Evolutionary conservation across 176 grass and related monocot species (phyloP), one percentile per base, ranked within the genome.

Genomic region (Cenchrus fungigraminus): DNA sequence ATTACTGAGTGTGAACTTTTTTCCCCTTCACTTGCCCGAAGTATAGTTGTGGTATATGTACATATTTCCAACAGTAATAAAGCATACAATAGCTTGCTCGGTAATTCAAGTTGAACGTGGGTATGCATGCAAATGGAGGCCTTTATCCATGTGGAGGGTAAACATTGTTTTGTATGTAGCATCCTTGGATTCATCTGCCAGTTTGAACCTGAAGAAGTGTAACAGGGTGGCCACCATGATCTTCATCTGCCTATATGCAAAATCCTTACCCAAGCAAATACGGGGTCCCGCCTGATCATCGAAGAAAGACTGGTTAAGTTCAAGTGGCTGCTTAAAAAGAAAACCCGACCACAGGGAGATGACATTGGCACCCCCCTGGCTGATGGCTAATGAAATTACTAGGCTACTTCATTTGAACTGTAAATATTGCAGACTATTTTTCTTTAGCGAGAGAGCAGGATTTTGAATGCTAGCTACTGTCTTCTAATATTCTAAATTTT

Each of bases 211-310:
- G 87, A 92, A 97, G 82, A 92, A 90, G 46, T 79, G 66, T 73
- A 97, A 28, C 6, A 92, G 61, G 57, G 78, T 76, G 29, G 89
- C 85, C 28, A 79, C 77, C 17, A 97, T 46, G 45, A 94, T 94
- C 86, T 92, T 94, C 92, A 94, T 90, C 75, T 94, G 91, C 62
- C 65, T 86, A 68, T 92, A 94, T 60, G 87, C 94, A 82, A 97
- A 92, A n/a, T 94, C 94, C 40, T 97, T 97, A 31, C 94, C 89
- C 69, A 97, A 68, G 81, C 92, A 94, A 20, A 88, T 92, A 37
- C 87, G 60, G 6, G 91, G 91, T 0, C 94, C 87, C 0, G 91
- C 94, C 91, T 94, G 77, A 50, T 65, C 42, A 91, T 56, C 0
- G 22, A 55, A 75, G 49, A 65, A 67, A 82, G 7, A 73, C 29